phyloP scores from a whole-genome alignment of 1,139 yeast genomes.

The Kodamaea ohmeri region DNA sequence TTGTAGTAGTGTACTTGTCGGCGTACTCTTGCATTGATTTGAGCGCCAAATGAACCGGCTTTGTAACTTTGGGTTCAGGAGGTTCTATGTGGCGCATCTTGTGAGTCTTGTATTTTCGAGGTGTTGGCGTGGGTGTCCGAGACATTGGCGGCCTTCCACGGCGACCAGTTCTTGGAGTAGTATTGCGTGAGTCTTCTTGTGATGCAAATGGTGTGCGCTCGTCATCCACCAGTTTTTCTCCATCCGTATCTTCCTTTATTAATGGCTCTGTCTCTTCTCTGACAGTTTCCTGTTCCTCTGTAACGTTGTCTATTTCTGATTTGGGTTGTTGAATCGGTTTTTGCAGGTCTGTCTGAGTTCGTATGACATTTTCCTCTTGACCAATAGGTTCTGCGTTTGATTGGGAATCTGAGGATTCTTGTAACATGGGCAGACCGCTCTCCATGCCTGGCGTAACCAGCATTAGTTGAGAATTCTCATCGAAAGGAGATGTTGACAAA shows the following conservation, averaged over 20 bases:
- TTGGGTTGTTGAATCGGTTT: no score
- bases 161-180: conserved; percentile 5
- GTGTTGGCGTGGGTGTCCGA: conserved; percentile 3
- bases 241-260: not conserved
- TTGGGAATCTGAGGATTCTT: no score
- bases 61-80: not conserved
- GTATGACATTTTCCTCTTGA: no score
- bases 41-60: conserved; percentile 12
- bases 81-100: not conserved
- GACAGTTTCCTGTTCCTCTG: not conserved
- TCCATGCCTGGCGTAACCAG: no score
- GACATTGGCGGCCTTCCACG: conserved; percentile 10
- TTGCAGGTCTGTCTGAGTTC: no score
- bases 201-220: not conserved
- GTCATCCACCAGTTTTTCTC: not conserved
- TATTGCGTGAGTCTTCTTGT: not conserved
- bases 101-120: conserved; percentile 2
- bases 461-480: no score
- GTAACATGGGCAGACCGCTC: no score
- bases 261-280: not conserved
- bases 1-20: conserved; percentile 8
- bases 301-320: not conserved
- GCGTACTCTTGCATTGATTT: conserved; percentile 12
- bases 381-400: not conserved
- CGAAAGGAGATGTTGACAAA: not conserved